Percentiles rank a stretch among this genome's conserved stretches.
Evolutionary conservation across 2,329 filamentous ascomycete genomes (phyloP).

Genomic region (Didymella segeticola): DNA sequence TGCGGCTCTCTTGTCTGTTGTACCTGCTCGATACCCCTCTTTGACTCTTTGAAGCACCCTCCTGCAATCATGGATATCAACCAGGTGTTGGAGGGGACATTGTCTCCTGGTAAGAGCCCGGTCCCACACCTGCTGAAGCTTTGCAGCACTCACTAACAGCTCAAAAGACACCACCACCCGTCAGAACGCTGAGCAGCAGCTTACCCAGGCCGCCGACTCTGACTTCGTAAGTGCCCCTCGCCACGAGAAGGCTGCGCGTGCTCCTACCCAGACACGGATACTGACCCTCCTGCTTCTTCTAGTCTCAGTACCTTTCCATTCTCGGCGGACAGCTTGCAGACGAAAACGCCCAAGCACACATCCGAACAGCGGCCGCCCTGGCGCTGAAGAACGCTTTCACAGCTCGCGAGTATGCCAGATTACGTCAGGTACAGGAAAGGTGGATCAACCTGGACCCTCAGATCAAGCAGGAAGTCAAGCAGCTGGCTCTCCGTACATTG

Average conservation of each 20-base stretch:
- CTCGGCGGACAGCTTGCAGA: constrained; percentile 95
- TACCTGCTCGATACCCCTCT: constrained; percentile 32
- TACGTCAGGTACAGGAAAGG: constrained; percentile 90
- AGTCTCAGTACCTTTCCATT: constrained; percentile 84
- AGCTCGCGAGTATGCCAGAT: constrained; percentile 84
- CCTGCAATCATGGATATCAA: constrained; percentile 87
- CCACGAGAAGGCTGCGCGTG: constrained; percentile 27
- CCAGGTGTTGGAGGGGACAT: constrained; percentile 95
- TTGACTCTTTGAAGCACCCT: constrained; percentile 34
- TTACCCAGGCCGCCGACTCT: constrained; percentile 87
- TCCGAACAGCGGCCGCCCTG: constrained; percentile 92
- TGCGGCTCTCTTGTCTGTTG: constrained; percentile 23
- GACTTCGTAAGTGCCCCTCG: constrained; percentile 78
- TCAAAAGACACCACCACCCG: constrained; percentile 84
- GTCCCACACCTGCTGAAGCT: constrained; percentile 15
- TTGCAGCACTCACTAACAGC: constrained; percentile 45
- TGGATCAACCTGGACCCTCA: constrained; percentile 85
- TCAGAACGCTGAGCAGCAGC: constrained; percentile 91
- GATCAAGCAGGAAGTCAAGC: constrained; percentile 88
- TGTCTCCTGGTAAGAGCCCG: constrained; percentile 80
- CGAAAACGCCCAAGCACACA: constrained; percentile 79
- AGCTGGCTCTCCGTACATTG: constrained; percentile 86
- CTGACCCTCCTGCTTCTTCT: constrained; percentile 37
- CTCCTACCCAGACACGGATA: constrained; percentile 32
- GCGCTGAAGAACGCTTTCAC: constrained; percentile 98